Evolutionary conservation across 2,329 filamentous ascomycete species (phyloP), one percentile per base, ranked within the genome.

Genomic region (Diaporthe amygdali): DNA sequence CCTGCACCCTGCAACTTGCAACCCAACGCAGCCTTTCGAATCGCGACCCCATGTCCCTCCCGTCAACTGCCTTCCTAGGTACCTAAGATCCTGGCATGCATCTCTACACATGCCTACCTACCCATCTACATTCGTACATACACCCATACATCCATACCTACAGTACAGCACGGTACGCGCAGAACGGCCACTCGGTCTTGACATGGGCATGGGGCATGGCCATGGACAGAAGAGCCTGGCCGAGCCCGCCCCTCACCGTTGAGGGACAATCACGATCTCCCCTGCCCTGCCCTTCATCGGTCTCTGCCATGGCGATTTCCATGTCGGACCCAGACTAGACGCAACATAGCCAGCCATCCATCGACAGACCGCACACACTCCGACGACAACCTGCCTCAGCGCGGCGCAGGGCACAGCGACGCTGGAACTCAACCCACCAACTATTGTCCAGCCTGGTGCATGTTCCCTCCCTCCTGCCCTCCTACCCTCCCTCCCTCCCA

Each of bases 61-160:
- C 69, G 63, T 34, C 69, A 32, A 56, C 61, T n/a, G n/a, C n/a
- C n/a, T n/a, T n/a, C n/a, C n/a, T n/a, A n/a, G 55, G 52, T 27
- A 70, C 67, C 61, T 39, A 56, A 70, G 71, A 72, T 72, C 52
- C 71, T 66, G 63, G 71, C 32, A 70, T 63, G 71, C 68, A 72
- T 69, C 71, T 67, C 55, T 25, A 54, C n/a, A 64, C 20, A 47
- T 56, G 32, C 25, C 25, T n/a, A n/a, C n/a, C n/a, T n/a, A n/a
- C n/a, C n/a, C n/a, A n/a, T n/a, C n/a, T n/a, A n/a, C n/a, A n/a
- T n/a, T n/a, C n/a, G n/a, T n/a, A n/a, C n/a, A n/a, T n/a, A n/a
- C n/a, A n/a, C n/a, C n/a, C n/a, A n/a, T n/a, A n/a, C n/a, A n/a
- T n/a, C n/a, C n/a, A n/a, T n/a, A 12, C 37, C n/a, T 47, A 64